Percentiles rank a stretch among this genome's conserved stretches.
Evolutionary conservation across 495 filamentous ascomycete genomes (phyloP).

Genomic region (Chaetomium cochliodes): DNA sequence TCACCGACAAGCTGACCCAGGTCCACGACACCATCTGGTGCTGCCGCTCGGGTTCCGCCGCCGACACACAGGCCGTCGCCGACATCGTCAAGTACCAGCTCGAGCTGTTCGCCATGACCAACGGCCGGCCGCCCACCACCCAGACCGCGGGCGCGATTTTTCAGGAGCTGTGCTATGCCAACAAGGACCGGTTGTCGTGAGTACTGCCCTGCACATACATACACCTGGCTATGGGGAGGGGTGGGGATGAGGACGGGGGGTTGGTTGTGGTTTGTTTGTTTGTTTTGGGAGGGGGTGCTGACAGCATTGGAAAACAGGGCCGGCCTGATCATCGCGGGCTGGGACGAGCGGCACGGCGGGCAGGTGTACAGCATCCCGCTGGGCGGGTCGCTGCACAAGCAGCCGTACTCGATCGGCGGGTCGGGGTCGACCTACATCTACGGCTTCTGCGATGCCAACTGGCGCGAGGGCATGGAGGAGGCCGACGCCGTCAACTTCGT

Average conservation of each 20-base stretch:
- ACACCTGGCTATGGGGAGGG: too few relatives aligned
- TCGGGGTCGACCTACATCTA: constrained; percentile 99
- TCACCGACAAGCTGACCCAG: constrained; percentile 98
- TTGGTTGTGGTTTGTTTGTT: neutral
- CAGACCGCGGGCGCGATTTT: constrained; percentile 92
- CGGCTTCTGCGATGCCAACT: constrained; percentile 95
- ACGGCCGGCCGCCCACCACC: constrained; percentile 85
- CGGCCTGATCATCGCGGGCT: constrained; percentile 96
- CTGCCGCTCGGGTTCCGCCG: constrained; percentile 93
- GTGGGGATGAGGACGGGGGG: neutral
- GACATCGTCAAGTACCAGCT: constrained; percentile 97
- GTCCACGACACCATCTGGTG: constrained; percentile 99
- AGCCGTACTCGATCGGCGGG: constrained; percentile 91
- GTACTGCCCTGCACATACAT: constrained; percentile 1
- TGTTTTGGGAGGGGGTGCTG: constrained; percentile 20
- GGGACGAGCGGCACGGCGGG: constrained; percentile 87
- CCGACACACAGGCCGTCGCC: constrained; percentile 95
- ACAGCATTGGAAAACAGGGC: constrained; percentile 56
- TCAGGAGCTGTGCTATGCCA: constrained; percentile 95
- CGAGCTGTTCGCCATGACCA: constrained; percentile 83
- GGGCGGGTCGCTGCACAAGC: constrained; percentile 96
- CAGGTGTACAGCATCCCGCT: constrained; percentile 97
- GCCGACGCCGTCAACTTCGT: constrained; percentile 90
- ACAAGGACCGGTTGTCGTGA: constrained; percentile 88
- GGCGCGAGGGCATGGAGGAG: constrained; percentile 94